Percentiles rank a stretch among this genome's conserved stretches.
These are phyloP conservation scores for Collybia mongolica DNA, from an alignment of 768 basidiomycete genomes.

Conservation along the genomic window DNA sequence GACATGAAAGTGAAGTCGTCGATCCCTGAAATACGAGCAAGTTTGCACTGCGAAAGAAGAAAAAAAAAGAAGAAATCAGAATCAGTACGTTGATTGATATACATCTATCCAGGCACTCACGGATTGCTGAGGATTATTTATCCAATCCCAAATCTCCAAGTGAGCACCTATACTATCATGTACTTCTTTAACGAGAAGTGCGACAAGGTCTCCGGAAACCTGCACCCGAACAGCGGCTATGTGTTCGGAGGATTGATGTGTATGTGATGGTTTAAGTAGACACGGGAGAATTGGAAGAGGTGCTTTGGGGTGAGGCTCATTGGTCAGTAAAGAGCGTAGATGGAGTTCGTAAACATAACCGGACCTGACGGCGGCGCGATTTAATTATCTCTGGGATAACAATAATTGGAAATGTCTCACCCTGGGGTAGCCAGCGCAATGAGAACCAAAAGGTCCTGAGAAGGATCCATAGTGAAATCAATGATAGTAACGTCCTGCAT, in stretches of 20 bases:
- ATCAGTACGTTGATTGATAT: neutral
- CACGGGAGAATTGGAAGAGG: conserved; percentile 36
- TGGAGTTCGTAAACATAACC: conserved; percentile 47
- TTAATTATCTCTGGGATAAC: too few relatives aligned
- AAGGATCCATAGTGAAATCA: conserved; percentile 59
- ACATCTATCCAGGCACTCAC: conserved; percentile 24
- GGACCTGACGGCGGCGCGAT: conserved; percentile 24
- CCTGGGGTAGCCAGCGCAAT: conserved; percentile 39
- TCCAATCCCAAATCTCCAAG: conserved; percentile 55
- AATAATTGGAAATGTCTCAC: conserved; percentile 28
- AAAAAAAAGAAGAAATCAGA: neutral
- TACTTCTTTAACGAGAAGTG: conserved; percentile 48
- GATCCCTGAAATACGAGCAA: conserved; percentile 41
- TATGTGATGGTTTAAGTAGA: conserved; percentile 28
- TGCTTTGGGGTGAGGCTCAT: conserved; percentile 48
- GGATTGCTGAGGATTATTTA: conserved; percentile 34
- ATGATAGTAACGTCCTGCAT: conserved; percentile 43
- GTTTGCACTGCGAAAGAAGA: conserved; percentile 33
- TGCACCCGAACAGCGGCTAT: conserved; percentile 44
- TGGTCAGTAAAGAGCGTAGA: conserved; percentile 48
- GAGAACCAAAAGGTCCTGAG: conserved; percentile 52
- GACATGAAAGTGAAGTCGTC: conserved; percentile 55
- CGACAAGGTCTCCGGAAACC: conserved; percentile 44
- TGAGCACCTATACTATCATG: conserved; percentile 38
- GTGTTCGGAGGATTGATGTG: conserved; percentile 26